Evolutionary conservation across 176 grass and related monocot species (phyloP), one percentile per base, ranked within the genome.

Genomic region (Oryza punctata): DNA sequence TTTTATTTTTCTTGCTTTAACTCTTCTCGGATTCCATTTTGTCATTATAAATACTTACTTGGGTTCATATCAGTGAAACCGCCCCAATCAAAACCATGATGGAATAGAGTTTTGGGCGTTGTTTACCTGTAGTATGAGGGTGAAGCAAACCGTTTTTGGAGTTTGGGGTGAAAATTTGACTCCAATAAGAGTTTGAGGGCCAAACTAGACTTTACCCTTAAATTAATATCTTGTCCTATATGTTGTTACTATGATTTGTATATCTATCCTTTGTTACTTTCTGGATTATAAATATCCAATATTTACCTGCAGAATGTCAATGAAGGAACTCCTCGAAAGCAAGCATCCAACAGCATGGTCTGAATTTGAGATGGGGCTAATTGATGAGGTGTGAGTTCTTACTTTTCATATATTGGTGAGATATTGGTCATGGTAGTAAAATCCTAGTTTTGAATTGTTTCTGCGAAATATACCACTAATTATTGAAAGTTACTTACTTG

Each of bases 331-430:
- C 44, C 49, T 95, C 60, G 85, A 94, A 84, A 87, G 69, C 78
- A 98, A 98, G 43, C 95, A 98, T 76, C 95, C 95, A 85, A 93
- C 92, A 30, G 72, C 91, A 57, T 98, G 95, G 92, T 61, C 73
- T 10, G 95, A 98, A 88, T 98, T 98, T 78, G 95, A 98, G 79
- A 91, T 80, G 61, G 95, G 95, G 24, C 37, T 79, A 46, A 98
- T 98, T 74, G 74, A 91, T 90, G 95, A 98, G 95, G 95, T 95
- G 77, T 50, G 23, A 64, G n/a, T 45, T 68, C 27, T 85, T 71
- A 71, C 77, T 87, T 14, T 28, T 28, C 2, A 3, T 19, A 16
- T 7, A 61, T 77, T 23, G 40, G 80, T 67, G 6, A 11, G 14
- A 59, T 70, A 11, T 23, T 74, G 24, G 4, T 27, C 13, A 13